Conservation (phyloP, 1,139 yeast species). For the Geotrichum fermentans region DNA sequence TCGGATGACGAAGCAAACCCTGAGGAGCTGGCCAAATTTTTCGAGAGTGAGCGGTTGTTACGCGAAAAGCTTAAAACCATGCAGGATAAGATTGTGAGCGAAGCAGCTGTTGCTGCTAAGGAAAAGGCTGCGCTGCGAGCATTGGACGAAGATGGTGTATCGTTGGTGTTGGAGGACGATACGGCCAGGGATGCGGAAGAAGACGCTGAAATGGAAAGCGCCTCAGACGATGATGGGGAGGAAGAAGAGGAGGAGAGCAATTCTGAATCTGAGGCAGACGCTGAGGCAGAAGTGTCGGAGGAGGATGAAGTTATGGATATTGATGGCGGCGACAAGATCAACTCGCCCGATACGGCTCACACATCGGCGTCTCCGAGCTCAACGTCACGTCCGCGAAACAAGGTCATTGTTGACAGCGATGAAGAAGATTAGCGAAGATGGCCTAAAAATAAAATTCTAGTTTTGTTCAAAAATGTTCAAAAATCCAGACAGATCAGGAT, state of each 20-base stretch:
- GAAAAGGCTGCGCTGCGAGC: neutral
- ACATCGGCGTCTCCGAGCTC: neutral
- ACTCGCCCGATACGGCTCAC: no score
- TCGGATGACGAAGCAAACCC: conserved; percentile 68
- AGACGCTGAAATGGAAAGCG: neutral
- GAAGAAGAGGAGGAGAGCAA: conserved; percentile 8
- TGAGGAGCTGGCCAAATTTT: conserved; percentile 52
- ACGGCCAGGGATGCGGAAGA: neutral
- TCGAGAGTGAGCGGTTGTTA: conserved; percentile 53
- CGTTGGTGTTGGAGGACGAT: neutral
- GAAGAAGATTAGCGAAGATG: conserved; percentile 13
- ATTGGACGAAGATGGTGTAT: neutral
- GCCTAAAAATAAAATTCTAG: neutral
- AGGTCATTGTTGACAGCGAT: conserved; percentile 32
- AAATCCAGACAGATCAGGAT: neutral
- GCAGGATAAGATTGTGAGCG: conserved; percentile 31
- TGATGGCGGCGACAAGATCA: no score
- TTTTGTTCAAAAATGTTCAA: no score
- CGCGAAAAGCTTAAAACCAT: conserved; percentile 38
- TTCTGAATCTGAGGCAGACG: neutral
- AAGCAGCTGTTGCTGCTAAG: neutral
- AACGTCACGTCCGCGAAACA: conserved; percentile 13
- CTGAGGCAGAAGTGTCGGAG: conserved; percentile 3
- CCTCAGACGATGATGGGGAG: conserved; percentile 11
- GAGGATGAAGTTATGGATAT: conserved; percentile 25